Evolutionary conservation across 495 filamentous ascomycete species (phyloP), one percentile per base, ranked within the genome.

Genomic region (Cercophora sp.): DNA sequence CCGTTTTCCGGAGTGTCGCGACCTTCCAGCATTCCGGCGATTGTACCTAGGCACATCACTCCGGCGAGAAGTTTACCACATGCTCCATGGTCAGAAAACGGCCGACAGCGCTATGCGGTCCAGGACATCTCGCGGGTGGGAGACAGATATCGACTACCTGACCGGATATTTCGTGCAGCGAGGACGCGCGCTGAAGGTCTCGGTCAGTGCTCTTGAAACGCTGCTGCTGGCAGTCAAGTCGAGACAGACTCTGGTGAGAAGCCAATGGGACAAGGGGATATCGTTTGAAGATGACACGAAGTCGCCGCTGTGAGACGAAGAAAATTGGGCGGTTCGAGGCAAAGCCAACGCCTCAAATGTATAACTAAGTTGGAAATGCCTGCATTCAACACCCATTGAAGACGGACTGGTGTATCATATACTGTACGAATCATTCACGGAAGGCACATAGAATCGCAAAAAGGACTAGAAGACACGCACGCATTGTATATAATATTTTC

Each of bases 151-250:
- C 46, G 83, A 91, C 23, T 91, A 81, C 59, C 70, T 88, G 55
- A 93, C 91, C 66, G 91, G 91, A 10, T 96, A 87, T 65, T 83
- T 96, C 36, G 77, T 93, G 35, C 71, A 70, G 48, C 78, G 81
- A 22, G 90, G 72, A 18, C 76, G 84, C 60, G 83, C 89, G 67
- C 55, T 87, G 34, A 84, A 85, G 10, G 63, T 91, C 5, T 70
- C 75, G 42, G 83, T 81, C 55, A 73, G 78, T 44, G 70, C 86
- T 55, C 89, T 96, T 57, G 63, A 64, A 22, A 54, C 63, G 36
- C 51, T 69, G 16, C 40, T 69, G 48, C 25, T 24, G 19, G 35
- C 61, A 51, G 62, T 72, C 37, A 73, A 71, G 59, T 69, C 68
- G 8, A 70, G 67, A 34, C 54, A 60, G 9, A 9, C 37, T 15